These are phyloP conservation scores for Picea mariana DNA, from an alignment of 83 land plant species.

Conservation along the genomic window DNA sequence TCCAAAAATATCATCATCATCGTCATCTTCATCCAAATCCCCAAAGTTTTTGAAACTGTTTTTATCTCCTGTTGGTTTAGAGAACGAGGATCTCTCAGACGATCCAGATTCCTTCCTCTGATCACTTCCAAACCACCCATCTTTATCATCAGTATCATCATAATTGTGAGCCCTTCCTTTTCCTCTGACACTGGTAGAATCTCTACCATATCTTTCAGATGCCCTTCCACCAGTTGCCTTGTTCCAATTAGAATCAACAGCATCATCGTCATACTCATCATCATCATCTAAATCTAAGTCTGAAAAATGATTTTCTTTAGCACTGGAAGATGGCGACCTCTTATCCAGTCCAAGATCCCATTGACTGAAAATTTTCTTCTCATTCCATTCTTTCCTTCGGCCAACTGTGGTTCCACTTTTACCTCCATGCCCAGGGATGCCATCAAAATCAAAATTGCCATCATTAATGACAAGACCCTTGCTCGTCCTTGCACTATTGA, in stretches of 20 bases:
- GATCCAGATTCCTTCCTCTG: not conserved
- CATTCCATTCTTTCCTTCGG: not conserved
- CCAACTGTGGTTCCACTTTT: not conserved
- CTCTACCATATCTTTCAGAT: not conserved
- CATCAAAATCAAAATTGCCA: constrained; percentile 6
- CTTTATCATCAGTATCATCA: constrained; percentile 10
- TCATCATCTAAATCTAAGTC: constrained; percentile 4
- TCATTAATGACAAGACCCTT: not conserved
- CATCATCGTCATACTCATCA: too few relatives aligned
- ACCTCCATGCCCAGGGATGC: constrained; percentile 12
- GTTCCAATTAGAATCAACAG: too few relatives aligned
- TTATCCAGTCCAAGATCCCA: too few relatives aligned
- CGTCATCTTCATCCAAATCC: not conserved
- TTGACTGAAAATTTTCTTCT: too few relatives aligned
- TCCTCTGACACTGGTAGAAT: not conserved
- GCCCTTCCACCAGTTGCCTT: too few relatives aligned
- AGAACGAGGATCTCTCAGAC: not conserved
- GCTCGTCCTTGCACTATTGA: not conserved
- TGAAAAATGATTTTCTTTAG: not conserved
- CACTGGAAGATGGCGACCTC: too few relatives aligned
- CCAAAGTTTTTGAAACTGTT: not conserved
- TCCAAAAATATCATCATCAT: not conserved
- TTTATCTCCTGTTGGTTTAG: not conserved
- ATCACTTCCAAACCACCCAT: not conserved
- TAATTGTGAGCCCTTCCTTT: not conserved